A percentile compares a stretch with the other conserved stretches of the same genome.
Conservation (phyloP, 306 rosid species). For the Macrotyloma uniflorum region DNA sequence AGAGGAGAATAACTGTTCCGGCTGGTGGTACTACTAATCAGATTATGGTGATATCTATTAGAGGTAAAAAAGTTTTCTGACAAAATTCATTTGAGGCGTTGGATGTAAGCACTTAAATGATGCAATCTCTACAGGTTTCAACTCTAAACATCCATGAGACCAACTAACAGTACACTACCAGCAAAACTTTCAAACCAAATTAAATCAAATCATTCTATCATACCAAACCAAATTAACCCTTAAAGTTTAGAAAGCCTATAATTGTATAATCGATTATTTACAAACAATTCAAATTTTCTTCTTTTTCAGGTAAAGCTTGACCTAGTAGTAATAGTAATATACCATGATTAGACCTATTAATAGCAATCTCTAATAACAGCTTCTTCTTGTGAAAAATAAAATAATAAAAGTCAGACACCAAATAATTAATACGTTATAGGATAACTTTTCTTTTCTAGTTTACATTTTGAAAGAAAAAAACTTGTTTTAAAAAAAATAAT, state of each 20-base stretch:
- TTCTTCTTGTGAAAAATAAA: neutral
- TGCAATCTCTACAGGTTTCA: neutral
- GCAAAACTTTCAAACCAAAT: neutral
- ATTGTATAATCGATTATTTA: neutral
- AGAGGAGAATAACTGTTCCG: neutral
- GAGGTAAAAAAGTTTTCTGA: neutral
- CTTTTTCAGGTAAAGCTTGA: neutral
- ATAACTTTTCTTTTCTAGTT: too few species aligned
- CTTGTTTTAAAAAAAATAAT: too few species aligned
- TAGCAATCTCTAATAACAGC: neutral
- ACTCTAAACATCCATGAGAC: neutral
- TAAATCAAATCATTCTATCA: neutral
- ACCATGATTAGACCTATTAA: neutral
- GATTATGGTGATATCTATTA: constrained; percentile 8
- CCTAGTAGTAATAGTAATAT: neutral
- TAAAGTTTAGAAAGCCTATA: neutral
- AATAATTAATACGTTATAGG: too few species aligned
- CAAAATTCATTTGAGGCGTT: neutral
- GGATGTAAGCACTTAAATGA: constrained; percentile 3
- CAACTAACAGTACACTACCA: neutral
- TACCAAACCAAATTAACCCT: neutral
- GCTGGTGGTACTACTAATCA: constrained; percentile 2
- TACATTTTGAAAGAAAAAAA: too few species aligned
- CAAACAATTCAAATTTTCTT: neutral
- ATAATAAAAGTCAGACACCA: neutral